These are phyloP conservation scores for Zygotorulaspora chibaensis DNA, from an alignment of 805 yeast species.

Conservation along the genomic window DNA sequence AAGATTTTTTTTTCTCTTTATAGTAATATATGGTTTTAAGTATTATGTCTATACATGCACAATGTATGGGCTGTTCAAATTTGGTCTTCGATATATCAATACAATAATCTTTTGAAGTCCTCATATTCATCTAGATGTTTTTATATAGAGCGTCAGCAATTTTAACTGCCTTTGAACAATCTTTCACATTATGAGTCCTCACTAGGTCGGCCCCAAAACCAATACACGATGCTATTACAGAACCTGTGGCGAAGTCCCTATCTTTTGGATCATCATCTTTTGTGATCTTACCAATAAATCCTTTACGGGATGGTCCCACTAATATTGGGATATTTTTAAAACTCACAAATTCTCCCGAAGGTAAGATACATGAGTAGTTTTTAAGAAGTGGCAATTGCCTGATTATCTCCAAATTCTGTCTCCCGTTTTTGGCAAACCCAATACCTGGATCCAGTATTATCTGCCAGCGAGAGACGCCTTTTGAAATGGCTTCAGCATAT, in stretches of 20 bases:
- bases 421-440: slow-evolving; percentile 86
- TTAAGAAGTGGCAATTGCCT: slow-evolving; percentile 46
- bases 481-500: slow-evolving; percentile 49
- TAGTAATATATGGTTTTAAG: background rate
- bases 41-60: background rate
- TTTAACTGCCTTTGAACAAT: slow-evolving; percentile 48
- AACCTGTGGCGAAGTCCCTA: slow-evolving; percentile 74
- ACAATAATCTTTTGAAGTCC: background rate
- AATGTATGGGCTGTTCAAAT: slow-evolving; percentile 5
- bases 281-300: slow-evolving; percentile 74
- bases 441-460: slow-evolving; percentile 89
- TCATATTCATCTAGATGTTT: background rate
- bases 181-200: slow-evolving; percentile 79
- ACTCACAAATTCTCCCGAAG: slow-evolving; percentile 25
- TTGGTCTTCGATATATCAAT: slow-evolving; percentile 7
- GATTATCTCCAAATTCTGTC: slow-evolving; percentile 65
- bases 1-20: background rate
- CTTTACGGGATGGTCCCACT: slow-evolving; percentile 85
- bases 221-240: slow-evolving; percentile 68
- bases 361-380: slow-evolving; percentile 39
- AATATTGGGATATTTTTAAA: slow-evolving; percentile 54
- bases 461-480: slow-evolving; percentile 85
- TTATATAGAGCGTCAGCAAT: slow-evolving; percentile 62
- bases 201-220: slow-evolving; percentile 74
- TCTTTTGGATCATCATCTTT: slow-evolving; percentile 51